Conservation (phyloP, 2,329 filamentous ascomycete genomes). For the Botryotinia convoluta region DNA sequence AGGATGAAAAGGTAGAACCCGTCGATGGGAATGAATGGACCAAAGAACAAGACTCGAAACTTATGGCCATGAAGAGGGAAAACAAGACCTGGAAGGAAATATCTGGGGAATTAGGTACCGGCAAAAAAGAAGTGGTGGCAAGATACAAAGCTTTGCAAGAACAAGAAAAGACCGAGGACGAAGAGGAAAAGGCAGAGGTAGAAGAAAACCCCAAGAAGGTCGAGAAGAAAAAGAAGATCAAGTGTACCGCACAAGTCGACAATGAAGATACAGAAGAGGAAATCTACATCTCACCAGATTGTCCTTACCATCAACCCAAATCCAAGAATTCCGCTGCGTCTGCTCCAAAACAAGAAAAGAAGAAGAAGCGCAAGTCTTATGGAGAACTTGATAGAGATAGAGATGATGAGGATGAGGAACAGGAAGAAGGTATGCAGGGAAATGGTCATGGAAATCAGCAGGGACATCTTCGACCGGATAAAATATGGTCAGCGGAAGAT, state of each 20-base stretch:
- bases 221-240: neutral
- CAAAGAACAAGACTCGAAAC: constrained; percentile 31
- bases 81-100: constrained; percentile 34
- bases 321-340: neutral
- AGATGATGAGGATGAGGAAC: neutral
- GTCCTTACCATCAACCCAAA: constrained; percentile 6
- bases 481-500: constrained; percentile 33
- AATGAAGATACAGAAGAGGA: constrained; percentile 6
- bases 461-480: constrained; percentile 26
- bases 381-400: neutral
- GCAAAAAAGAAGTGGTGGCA: constrained; percentile 24
- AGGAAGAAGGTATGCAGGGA: neutral
- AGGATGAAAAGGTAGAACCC: constrained; percentile 9
- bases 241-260: neutral
- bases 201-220: neutral
- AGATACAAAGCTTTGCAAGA: constrained; percentile 26
- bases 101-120: constrained; percentile 15
- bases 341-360: neutral
- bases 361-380: constrained; percentile 11
- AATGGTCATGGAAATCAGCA: neutral
- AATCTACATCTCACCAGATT: constrained; percentile 1
- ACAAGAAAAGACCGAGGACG: constrained; percentile 13
- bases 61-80: constrained; percentile 31
- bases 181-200: neutral
- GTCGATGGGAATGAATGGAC: constrained; percentile 27